phyloP scores from a whole-genome alignment of 495 filamentous ascomycete species.

The Tuber microsphaerosporum region DNA sequence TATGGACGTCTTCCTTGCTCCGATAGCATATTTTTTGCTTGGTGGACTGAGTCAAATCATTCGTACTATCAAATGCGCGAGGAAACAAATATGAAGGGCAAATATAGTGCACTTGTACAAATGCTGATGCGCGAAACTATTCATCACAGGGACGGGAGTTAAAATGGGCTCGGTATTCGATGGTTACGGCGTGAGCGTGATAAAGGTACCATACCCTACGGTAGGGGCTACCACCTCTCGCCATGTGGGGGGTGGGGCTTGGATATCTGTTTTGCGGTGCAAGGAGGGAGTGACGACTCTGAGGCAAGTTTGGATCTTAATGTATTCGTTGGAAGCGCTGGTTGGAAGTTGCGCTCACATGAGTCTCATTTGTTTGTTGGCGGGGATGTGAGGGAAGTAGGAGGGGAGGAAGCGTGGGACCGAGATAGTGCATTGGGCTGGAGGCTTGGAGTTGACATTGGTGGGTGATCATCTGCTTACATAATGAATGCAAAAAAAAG shows the following conservation, averaged over 20 bases:
- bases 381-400: background rate
- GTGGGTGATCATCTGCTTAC: background rate
- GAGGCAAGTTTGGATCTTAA: background rate
- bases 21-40: background rate
- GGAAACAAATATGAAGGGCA: background rate
- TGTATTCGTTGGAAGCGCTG: background rate
- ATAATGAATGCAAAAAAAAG: background rate
- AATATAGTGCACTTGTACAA: background rate
- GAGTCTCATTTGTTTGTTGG: background rate
- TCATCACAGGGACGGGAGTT: background rate
- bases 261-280: background rate
- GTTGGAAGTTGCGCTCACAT: background rate
- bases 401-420: background rate
- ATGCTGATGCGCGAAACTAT: background rate
- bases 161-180: background rate
- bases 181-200: background rate
- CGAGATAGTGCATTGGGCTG: background rate
- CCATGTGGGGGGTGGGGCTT: background rate
- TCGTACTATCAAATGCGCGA: too few species aligned
- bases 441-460: background rate
- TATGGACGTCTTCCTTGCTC: background rate
- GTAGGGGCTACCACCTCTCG: background rate
- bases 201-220: background rate
- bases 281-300: background rate
- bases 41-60: background rate